These are phyloP conservation scores for Amanita phalloides DNA, from an alignment of 768 basidiomycete species.

Conservation along the genomic window DNA sequence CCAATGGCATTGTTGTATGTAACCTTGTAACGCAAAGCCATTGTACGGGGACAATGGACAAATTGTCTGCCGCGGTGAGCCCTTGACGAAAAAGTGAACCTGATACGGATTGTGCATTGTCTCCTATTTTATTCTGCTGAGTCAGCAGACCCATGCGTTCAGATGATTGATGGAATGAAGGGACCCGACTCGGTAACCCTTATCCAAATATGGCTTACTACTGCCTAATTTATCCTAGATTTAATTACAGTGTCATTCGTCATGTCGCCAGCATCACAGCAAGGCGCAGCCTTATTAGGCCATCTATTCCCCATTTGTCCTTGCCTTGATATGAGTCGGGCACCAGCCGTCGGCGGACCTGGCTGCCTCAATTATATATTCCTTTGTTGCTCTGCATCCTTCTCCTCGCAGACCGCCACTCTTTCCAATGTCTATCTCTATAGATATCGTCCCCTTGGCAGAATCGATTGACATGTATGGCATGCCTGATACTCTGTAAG, in stretches of 20 bases:
- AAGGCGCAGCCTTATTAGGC: neutral
- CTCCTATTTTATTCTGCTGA: neutral
- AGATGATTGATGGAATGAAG: neutral
- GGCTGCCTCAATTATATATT: slow-evolving; percentile 11
- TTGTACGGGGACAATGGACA: slow-evolving; percentile 1
- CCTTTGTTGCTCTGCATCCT: neutral
- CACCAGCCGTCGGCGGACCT: neutral
- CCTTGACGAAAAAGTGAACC: neutral
- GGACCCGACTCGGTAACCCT: neutral
- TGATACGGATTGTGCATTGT: slow-evolving; percentile 1
- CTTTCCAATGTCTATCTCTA: slow-evolving; percentile 48
- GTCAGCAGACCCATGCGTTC: neutral
- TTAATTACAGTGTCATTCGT: neutral
- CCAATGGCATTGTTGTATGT: slow-evolving; percentile 6
- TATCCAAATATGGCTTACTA: neutral
- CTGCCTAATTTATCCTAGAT: neutral
- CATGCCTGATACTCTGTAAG: slow-evolving; percentile 54
- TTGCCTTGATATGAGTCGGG: neutral
- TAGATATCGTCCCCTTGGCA: slow-evolving; percentile 53
- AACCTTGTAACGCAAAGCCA: neutral
- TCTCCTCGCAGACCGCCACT: slow-evolving; percentile 1
- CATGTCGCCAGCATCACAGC: neutral
- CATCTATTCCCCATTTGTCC: slow-evolving; percentile 1
- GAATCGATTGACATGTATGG: slow-evolving; percentile 61
- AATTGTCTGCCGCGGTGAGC: neutral